These are phyloP conservation scores for Arthrinium puccinioides DNA, from an alignment of 2,329 filamentous ascomycete genomes.

Conservation along the genomic window DNA sequence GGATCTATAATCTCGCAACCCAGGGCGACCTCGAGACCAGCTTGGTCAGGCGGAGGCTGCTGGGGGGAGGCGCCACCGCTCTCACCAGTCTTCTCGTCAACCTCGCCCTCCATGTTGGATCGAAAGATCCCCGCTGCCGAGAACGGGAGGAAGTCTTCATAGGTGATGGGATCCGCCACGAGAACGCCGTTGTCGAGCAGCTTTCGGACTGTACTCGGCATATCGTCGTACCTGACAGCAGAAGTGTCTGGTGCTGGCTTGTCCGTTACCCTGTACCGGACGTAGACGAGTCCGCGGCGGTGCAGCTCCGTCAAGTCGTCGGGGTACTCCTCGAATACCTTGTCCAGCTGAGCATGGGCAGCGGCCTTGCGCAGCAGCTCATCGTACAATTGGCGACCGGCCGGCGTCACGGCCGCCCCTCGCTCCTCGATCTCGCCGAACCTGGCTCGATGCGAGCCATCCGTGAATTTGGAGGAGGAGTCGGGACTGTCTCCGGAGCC, in stretches of 20 bases:
- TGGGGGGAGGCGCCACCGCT: not conserved
- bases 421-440: slow-evolving; percentile 49
- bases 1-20: not conserved
- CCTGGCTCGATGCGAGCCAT: slow-evolving; percentile 37
- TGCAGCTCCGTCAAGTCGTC: slow-evolving; percentile 32
- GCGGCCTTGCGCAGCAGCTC: slow-evolving; percentile 26
- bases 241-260: not conserved
- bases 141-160: slow-evolving; percentile 47
- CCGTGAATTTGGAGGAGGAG: slow-evolving; percentile 14
- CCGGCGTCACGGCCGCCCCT: slow-evolving; percentile 38
- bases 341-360: slow-evolving; percentile 11
- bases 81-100: not conserved
- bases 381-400: slow-evolving; percentile 39
- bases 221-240: too few species aligned
- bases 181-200: slow-evolving; percentile 18
- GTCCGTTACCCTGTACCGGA: slow-evolving; percentile 22
- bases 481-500: not conserved
- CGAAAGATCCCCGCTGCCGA: slow-evolving; percentile 45
- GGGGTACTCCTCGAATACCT: slow-evolving; percentile 29
- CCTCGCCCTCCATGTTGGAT: not conserved
- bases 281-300: slow-evolving; percentile 29
- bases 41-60: not conserved
- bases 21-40: not conserved
- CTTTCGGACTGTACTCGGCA: too few species aligned
- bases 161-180: slow-evolving; percentile 35